These are phyloP conservation scores for Grosmannia serpens DNA, from an alignment of 2,329 filamentous ascomycete species.

Conservation along the genomic window DNA sequence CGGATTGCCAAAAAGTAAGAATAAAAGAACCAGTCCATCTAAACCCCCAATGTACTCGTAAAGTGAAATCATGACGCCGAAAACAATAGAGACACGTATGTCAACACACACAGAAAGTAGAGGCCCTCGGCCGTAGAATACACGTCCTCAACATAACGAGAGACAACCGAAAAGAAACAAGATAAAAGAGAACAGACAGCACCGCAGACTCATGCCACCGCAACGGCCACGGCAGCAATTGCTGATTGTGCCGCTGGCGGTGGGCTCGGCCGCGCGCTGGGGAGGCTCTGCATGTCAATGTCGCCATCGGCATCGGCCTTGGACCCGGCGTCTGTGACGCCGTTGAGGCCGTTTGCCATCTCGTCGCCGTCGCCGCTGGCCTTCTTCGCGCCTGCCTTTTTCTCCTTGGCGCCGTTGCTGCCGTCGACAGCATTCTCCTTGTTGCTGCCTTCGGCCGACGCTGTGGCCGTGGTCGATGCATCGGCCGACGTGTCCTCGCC, in stretches of 20 bases:
- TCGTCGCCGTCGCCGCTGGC: background rate
- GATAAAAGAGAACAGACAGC: background rate
- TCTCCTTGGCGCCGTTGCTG: background rate
- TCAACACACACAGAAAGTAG: background rate
- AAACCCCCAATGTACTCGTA: background rate
- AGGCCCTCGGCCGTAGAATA: background rate
- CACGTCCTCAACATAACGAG: background rate
- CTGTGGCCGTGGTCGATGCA: constrained; percentile 12
- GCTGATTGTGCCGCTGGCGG: constrained; percentile 18
- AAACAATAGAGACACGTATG: background rate
- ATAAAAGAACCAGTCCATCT: background rate
- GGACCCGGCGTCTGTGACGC: background rate
- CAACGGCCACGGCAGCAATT: constrained; percentile 5
- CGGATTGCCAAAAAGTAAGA: background rate
- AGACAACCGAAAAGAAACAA: background rate
- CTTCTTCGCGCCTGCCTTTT: background rate
- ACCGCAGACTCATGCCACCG: constrained; percentile 1
- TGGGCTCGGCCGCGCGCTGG: constrained; percentile 40
- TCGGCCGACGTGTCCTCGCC: constrained; percentile 22
- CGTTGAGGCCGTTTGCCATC: background rate
- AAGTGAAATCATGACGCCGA: background rate
- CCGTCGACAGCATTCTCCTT: constrained; percentile 46
- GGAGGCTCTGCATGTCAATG: constrained; percentile 40
- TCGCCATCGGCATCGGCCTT: constrained; percentile 22
- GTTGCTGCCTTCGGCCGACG: constrained; percentile 34